Evolutionary conservation across 208 protist genomes (phyloP), one percentile per base, ranked within the genome.

Genomic region (Leishmania gerbilli): DNA sequence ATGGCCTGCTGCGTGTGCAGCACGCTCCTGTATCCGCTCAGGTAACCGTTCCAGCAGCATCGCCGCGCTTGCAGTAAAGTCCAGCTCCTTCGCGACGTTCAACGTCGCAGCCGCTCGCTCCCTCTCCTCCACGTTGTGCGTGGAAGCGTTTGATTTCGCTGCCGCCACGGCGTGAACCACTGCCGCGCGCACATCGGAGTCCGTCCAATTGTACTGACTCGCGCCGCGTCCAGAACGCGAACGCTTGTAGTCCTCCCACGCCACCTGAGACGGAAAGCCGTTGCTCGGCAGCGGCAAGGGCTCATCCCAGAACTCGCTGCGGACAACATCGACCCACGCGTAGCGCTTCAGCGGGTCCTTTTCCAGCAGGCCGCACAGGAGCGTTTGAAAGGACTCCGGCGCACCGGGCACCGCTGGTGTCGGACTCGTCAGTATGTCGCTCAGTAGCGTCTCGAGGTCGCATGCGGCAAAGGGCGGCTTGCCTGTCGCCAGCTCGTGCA

Each of bases 391-490:
- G 17, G 79, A 88, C 19, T 85, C 85, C n/a, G 84, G 86, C 69
- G 89, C 77, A 40, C 85, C 75, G 49, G 87, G 76, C 27, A 95
- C 79, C 8, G 74, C 84, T 15, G 80, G 76, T 31, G 81, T 83
- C 1, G 87, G 81, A 40, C 79, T 76, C 3, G 88, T 85, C 60
- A 97, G 74, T 21, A 99, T 99, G 47, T 94, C 88, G 56, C 91
- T 91, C 40, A 99, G 88, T 76, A 99, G 93, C 76, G 98, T 93
- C 24, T 89, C 84, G 17, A 99, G 82, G 42, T 96, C 93, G 13
- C 90, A 79, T 8, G 97, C 98, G 8, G 97, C 86, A 90, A 99
- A 99, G 11, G 99, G 95, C 6, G 99, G 97, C 56, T 88, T 84
- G 37, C 97, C 91, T 13, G 91, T 96, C 4, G 94, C 88, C 75